Conservation (phyloP, 1,284 basidiomycete genomes). For the Limonomyces culmigenus region DNA sequence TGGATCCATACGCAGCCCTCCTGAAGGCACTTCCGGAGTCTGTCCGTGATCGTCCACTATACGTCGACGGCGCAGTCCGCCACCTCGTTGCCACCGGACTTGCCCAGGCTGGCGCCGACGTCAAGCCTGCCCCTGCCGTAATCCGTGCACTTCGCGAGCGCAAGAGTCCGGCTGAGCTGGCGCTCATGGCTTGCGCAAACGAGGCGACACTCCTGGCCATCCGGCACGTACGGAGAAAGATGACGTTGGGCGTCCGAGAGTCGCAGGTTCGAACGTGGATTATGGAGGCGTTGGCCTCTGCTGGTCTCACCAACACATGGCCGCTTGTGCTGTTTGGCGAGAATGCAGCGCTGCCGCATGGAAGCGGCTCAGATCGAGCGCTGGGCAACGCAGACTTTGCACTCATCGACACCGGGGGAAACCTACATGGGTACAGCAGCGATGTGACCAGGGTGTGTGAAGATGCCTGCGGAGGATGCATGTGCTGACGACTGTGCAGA, state of each 20-base stretch:
- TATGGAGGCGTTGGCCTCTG: conserved; percentile 30
- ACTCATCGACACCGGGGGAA: conserved; percentile 64
- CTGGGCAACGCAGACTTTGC: conserved; percentile 46
- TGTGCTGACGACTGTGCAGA: conserved; percentile 22
- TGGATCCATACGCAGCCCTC: no score
- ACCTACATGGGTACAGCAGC: conserved; percentile 56
- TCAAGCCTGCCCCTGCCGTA: conserved; percentile 31
- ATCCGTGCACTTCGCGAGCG: conserved; percentile 53
- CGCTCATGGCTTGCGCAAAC: conserved; percentile 62
- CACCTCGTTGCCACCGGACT: conserved; percentile 47
- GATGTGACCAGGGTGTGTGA: conserved; percentile 59
- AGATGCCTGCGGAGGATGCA: background rate
- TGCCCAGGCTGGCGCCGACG: conserved; percentile 22
- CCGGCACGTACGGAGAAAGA: conserved; percentile 39
- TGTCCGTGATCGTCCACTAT: no score
- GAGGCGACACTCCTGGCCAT: conserved; percentile 66
- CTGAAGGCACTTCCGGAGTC: no score
- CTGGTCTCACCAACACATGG: conserved; percentile 39
- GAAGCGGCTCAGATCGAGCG: conserved; percentile 49
- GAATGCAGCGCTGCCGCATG: conserved; percentile 76
- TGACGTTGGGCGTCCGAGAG: conserved; percentile 63
- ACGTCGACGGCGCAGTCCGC: conserved; percentile 44
- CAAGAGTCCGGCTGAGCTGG: conserved; percentile 57
- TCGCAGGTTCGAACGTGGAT: conserved; percentile 46
- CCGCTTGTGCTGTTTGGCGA: conserved; percentile 68